Evolutionary conservation across 2,329 filamentous ascomycete species (phyloP).

Genomic region (Nigrospora sphaerica): DNA sequence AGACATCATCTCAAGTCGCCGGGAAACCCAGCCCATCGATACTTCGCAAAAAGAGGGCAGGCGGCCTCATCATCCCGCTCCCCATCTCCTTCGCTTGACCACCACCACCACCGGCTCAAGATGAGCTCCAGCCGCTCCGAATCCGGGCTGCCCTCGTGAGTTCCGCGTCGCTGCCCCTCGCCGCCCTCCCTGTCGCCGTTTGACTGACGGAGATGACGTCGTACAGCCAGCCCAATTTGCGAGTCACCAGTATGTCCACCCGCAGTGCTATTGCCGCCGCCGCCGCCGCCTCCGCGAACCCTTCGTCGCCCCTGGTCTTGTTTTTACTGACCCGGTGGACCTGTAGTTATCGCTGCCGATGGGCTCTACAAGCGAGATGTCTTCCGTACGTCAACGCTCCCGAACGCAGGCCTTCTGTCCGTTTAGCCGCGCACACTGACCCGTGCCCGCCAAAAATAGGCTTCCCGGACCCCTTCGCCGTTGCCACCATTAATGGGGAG

Average conservation of each 20-base stretch:
- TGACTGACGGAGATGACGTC: conserved; percentile 20
- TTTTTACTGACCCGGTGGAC: conserved; percentile 24
- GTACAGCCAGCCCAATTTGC: conserved; percentile 72
- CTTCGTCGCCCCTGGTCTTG: background rate
- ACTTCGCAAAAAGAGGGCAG: too few species aligned
- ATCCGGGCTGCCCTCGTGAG: conserved; percentile 57
- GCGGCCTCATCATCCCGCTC: too few species aligned
- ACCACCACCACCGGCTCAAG: conserved; percentile 1
- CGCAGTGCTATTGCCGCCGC: conserved; percentile 5
- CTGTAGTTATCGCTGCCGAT: conserved; percentile 91
- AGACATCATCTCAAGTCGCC: too few species aligned
- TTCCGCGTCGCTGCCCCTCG: conserved; percentile 14
- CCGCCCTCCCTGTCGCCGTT: conserved; percentile 4
- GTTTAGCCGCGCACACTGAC: background rate
- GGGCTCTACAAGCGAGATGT: conserved; percentile 99
- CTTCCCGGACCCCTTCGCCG: conserved; percentile 95
- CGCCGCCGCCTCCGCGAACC: conserved; percentile 8
- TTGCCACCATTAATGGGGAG: conserved; percentile 94
- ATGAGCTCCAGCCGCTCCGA: conserved; percentile 47
- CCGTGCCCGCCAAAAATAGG: conserved; percentile 43
- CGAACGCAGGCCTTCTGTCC: background rate
- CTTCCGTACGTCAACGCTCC: conserved; percentile 68
- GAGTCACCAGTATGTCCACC: conserved; percentile 73
- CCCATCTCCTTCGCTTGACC: background rate
- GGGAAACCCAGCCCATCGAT: too few species aligned